Base-by-base conservation (phyloP, 2,329 filamentous ascomycete species). In the Fusarium caatingaense region DNA sequence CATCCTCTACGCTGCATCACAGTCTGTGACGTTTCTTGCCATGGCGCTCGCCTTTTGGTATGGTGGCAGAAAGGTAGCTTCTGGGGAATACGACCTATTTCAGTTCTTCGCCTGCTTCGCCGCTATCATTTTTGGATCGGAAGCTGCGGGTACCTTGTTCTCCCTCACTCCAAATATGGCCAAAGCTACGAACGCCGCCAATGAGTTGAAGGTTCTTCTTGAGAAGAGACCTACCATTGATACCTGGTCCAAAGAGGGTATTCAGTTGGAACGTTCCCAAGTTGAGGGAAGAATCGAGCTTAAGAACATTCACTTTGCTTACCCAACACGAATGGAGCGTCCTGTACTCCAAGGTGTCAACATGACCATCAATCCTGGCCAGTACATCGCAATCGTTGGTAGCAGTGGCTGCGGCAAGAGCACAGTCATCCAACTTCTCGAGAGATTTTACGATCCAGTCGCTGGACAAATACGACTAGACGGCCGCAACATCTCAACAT, bases 351-450 rank as follows among this genome's bases (percentile, higher is more conserved):
- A 93, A 28, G 94, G 94, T 0, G 84, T 98, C 15, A 90, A 95
- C 79, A 84, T 95, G 8, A 84, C 82, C 16, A 88, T 94, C 42
- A 88, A 89, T 28, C 92, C 92, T 0, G 93, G 93, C 5, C 92
- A 95, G 77, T 96, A 95, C 74, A 87, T 95, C 10, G 96, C 95
- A 0, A 87, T 98, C 4, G 96, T 98, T 12, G 96, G 96, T 18
- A 91, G 94, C 0, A 95, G 92, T 48, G 95, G 96, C 5, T 97
- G 94, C 76, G 96, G 96, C 61, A 98, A 99, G 83, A 93, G 90
- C 50, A 98, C 95, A 0, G 96, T 94, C 0, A 97, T 98, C 77
- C 92, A 93, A 6, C 86, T 98, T 7, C 84, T 98, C 30, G 95
- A 98, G 79, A 91, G 95, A 37, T 98, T 98, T 83, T 98, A 98